Evolutionary conservation across 345 rosid species (phyloP), one percentile per base, ranked within the genome.

Genomic region (Barbarea vulgaris): DNA sequence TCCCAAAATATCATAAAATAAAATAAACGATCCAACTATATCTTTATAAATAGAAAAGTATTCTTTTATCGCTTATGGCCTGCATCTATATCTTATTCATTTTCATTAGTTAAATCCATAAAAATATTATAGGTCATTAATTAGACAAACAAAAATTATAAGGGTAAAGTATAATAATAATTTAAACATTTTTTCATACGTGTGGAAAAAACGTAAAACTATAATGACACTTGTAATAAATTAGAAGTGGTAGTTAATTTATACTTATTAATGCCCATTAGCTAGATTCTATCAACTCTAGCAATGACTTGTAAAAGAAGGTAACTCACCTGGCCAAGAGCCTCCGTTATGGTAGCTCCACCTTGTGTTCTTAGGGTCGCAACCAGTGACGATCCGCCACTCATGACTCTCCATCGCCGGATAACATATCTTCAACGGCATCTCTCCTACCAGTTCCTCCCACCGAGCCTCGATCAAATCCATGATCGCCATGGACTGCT

Each of bases 261-360:
- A 13, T 27, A 47, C 17, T 19, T 13, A 44, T 33, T 13, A 30
- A 31, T 31, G 44, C 42, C 10, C 17, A 31, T 30, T 64, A 11
- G 54, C n/a, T n/a, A n/a, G n/a, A 30, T 52, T 34, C 13, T 22
- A 53, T 53, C 21, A 42, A 42, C 22, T 36, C 39, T 18, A 74
- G 9, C 4, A 47, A 60, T 37, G 9, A 31, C 27, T 30, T 66
- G 69, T 22, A 9, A 44, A 56, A 70, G 46, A 55, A n/a, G 51
- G 41, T 37, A 76, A 64, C 80, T 31, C 18, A 84, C 93, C 93
- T 80, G 93, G 93, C 93, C 93, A 88, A 70, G 93, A 86, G 36
- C 93, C 90, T 53, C 93, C 90, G 51, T 88, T 86, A 60, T 88
- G 93, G 73, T 87, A 87, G 68, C 89, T 87, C 89, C 88, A 87